phyloP scores from a whole-genome alignment of 1,139 yeast species.

The Saccharomyces hybrid region DNA sequence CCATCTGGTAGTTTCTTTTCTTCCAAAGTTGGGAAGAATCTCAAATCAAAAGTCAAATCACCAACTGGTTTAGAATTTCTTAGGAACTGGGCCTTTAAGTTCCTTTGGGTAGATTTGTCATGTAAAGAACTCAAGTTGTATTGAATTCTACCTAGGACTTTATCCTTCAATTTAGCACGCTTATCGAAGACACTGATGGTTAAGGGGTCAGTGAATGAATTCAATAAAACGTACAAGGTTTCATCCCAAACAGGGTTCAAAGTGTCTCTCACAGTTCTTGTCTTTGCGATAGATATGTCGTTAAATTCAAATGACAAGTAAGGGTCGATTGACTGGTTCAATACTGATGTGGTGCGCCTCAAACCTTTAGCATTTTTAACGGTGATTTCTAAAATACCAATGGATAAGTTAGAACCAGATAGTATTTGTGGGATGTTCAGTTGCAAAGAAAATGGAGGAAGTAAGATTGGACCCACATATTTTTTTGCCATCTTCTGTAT shows the following conservation, averaged over 20 bases:
- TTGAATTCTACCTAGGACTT: conserved; percentile 66
- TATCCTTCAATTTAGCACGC: conserved; percentile 73
- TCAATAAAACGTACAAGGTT: conserved; percentile 58
- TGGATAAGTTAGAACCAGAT: conserved; percentile 78
- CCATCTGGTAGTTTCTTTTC: conserved; percentile 76
- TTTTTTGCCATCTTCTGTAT: conserved; percentile 77
- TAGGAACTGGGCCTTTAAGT: conserved; percentile 49
- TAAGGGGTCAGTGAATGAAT: conserved; percentile 72
- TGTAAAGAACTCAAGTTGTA: conserved; percentile 62
- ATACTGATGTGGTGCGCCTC: conserved; percentile 52
- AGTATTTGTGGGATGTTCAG: conserved; percentile 82
- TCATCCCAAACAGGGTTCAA: conserved; percentile 76
- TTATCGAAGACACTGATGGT: conserved; percentile 61
- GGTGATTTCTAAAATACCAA: conserved; percentile 73
- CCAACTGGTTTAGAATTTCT: conserved; percentile 81
- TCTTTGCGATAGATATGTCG: conserved; percentile 51
- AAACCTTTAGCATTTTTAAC: conserved; percentile 59
- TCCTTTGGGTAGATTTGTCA: conserved; percentile 45
- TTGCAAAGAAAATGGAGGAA: conserved; percentile 85
- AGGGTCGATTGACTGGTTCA: conserved; percentile 81
- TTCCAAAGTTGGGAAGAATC: conserved; percentile 71
- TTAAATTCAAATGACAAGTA: conserved; percentile 63
- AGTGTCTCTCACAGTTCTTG: conserved; percentile 58
- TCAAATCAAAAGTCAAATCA: conserved; percentile 56
- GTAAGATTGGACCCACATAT: conserved; percentile 80